phyloP scores from a whole-genome alignment of 257 asterid genomes.

The Solanum habrochaites region DNA sequence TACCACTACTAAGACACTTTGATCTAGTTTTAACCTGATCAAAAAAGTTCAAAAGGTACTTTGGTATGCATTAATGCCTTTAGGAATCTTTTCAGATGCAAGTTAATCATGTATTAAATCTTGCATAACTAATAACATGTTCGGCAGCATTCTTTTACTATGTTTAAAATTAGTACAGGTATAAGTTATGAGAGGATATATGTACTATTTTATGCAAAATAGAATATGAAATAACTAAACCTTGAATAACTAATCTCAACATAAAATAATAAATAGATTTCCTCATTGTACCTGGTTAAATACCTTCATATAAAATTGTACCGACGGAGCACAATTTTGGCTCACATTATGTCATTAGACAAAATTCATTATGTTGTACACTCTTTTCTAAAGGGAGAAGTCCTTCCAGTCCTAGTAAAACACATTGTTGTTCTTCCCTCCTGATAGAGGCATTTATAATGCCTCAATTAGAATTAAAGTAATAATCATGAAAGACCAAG shows the following conservation, averaged over 20 bases:
- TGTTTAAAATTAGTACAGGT: too few relatives aligned
- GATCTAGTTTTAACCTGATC: neutral
- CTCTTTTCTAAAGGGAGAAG: neutral
- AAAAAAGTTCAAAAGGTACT: neutral
- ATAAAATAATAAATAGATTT: neutral
- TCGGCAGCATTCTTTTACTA: neutral
- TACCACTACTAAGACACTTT: neutral
- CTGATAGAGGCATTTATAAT: neutral
- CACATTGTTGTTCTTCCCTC: neutral
- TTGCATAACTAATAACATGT: neutral
- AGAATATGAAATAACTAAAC: neutral
- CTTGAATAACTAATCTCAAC: neutral
- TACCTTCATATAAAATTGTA: too few relatives aligned
- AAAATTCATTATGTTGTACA: neutral
- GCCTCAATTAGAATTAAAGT: neutral
- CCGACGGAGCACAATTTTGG: neutral
- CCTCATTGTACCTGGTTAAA: neutral
- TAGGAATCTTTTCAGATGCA: neutral
- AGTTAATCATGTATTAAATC: neutral
- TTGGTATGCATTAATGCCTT: neutral
- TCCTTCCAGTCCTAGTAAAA: neutral
- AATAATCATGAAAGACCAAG: neutral
- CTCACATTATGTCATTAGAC: neutral
- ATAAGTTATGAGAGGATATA: neutral
- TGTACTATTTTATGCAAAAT: neutral